Evolutionary conservation across 2,329 filamentous ascomycete genomes (phyloP).

Genomic region (Epichloe aotearoae): DNA sequence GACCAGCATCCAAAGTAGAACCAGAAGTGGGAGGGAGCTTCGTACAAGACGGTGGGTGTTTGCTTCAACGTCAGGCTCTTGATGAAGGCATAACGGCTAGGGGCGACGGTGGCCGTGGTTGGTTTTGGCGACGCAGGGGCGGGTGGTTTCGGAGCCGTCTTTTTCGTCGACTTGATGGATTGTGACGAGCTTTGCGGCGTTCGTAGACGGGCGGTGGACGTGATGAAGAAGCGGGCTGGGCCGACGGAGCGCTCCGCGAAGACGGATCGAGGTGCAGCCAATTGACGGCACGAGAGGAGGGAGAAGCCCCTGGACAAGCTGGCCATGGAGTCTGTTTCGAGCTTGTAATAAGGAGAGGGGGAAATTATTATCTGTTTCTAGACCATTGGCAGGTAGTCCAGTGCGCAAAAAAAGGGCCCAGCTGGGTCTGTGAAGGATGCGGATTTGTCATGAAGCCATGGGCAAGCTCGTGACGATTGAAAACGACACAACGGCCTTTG

Average conservation of each 20-base stretch:
- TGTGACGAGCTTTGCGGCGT: conserved; percentile 7
- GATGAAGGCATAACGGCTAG: conserved; percentile 31
- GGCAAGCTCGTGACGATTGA: not conserved
- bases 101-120: conserved; percentile 9
- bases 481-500: not conserved
- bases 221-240: conserved; percentile 17
- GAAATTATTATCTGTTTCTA: not conserved
- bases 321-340: conserved; percentile 14
- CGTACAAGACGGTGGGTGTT: conserved; percentile 48
- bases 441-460: not conserved
- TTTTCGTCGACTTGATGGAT: conserved; percentile 9
- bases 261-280: conserved; percentile 10
- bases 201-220: conserved; percentile 13
- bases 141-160: conserved; percentile 4
- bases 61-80: conserved; percentile 41
- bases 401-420: not conserved
- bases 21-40: conserved; percentile 49
- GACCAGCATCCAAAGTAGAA: conserved; percentile 48
- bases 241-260: conserved; percentile 10
- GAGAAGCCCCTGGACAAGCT: conserved; percentile 18
- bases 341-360: not conserved
- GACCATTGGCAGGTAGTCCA: not conserved
- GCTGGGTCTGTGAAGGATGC: not conserved
- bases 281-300: conserved; percentile 14
- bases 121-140: conserved; percentile 4